Evolutionary conservation across 2,329 filamentous ascomycete genomes (phyloP).

Genomic region (Drechslerella stenobrocha): DNA sequence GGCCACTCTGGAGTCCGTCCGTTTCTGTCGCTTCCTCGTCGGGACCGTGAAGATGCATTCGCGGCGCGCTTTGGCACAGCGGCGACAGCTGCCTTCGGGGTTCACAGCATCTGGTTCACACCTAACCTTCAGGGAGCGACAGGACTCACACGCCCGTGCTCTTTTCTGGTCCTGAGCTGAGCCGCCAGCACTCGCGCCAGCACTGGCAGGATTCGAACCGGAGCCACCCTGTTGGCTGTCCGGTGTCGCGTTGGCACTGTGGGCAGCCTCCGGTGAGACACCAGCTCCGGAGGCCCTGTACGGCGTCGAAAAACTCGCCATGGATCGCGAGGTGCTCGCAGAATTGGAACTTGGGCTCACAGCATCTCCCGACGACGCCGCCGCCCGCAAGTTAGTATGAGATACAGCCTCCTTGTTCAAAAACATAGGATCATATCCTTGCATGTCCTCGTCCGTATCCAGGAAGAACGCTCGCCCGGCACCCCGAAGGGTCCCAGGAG

Average conservation of each 20-base stretch:
- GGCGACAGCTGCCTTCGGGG: constrained; percentile 68
- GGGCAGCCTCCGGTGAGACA: constrained; percentile 36
- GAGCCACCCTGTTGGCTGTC: constrained; percentile 33
- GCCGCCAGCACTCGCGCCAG: constrained; percentile 11
- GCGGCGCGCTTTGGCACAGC: constrained; percentile 79
- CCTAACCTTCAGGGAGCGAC: constrained; percentile 76
- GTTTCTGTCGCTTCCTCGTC: constrained; percentile 80
- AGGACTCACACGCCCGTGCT: constrained; percentile 73
- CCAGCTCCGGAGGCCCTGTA: constrained; percentile 29
- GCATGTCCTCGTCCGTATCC: constrained; percentile 16
- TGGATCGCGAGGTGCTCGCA: constrained; percentile 35
- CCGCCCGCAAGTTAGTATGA: constrained; percentile 18
- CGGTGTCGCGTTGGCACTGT: constrained; percentile 42
- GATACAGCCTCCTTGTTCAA: constrained; percentile 12
- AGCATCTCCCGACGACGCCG: constrained; percentile 21
- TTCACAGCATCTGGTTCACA: constrained; percentile 74
- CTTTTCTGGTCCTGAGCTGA: constrained; percentile 63
- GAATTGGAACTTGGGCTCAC: constrained; percentile 44
- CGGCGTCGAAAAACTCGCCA: constrained; percentile 47
- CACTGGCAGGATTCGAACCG: constrained; percentile 12
- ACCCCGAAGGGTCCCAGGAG: constrained; percentile 43
- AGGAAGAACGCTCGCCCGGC: constrained; percentile 44
- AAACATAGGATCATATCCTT: constrained; percentile 37
- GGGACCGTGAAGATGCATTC: constrained; percentile 76
- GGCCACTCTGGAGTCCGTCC: constrained; percentile 83